phyloP scores from a whole-genome alignment of 306 rosid genomes.

The Echinosophora koreensis region DNA sequence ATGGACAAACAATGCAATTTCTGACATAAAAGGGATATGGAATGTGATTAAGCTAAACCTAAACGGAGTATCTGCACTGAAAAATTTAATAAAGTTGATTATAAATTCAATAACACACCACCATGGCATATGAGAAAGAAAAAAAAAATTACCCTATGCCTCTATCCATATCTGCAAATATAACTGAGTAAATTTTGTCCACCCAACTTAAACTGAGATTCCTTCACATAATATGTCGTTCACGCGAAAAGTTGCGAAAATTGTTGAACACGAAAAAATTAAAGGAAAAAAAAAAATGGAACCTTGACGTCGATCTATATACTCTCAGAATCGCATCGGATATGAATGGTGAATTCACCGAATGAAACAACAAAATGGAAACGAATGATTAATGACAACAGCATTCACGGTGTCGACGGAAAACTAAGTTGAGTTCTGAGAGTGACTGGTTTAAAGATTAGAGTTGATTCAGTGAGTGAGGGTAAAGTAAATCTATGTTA shows the following conservation, averaged over 20 bases:
- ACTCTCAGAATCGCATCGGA: conserved; percentile 68
- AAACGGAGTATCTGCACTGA: background rate
- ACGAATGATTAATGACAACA: conserved; percentile 10
- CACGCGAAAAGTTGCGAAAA: background rate
- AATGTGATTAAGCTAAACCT: too few species aligned
- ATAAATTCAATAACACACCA: conserved; percentile 20
- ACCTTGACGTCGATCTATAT: conserved; percentile 57
- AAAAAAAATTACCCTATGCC: background rate
- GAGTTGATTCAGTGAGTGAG: too few species aligned
- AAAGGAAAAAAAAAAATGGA: conserved; percentile 48
- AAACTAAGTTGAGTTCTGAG: too few species aligned
- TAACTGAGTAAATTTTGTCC: background rate
- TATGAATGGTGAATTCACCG: conserved; percentile 41
- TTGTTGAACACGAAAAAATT: conserved; percentile 17
- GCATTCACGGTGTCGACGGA: too few species aligned
- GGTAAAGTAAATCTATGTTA: too few species aligned
- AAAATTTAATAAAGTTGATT: conserved; percentile 3
- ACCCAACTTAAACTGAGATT: conserved; percentile 26
- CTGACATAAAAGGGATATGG: too few species aligned
- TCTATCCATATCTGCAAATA: conserved; percentile 21
- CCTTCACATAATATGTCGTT: background rate
- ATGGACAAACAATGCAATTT: too few species aligned
- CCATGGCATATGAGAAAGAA: background rate
- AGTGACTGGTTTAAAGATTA: too few species aligned
- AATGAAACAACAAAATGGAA: background rate